A percentile compares a stretch with the other conserved stretches of the same genome.
Evolutionary conservation across 192 early-diverging fungal genomes (phyloP).

Genomic region (Coemansia sp.): DNA sequence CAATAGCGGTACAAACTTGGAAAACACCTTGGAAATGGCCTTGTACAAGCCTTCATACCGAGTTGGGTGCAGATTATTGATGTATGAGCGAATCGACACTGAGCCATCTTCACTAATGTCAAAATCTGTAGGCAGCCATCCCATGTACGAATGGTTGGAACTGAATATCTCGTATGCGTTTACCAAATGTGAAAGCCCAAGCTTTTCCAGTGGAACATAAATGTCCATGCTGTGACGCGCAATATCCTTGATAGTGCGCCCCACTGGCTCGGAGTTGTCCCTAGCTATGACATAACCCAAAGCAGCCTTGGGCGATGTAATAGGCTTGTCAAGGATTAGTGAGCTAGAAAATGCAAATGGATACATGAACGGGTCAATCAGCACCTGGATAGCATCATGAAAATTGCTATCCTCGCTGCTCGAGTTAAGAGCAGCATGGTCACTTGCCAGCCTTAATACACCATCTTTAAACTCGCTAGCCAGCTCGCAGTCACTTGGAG

Average conservation of each 20-base stretch:
- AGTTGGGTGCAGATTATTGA: conserved; percentile 9
- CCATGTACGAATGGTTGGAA: not conserved
- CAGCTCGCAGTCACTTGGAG: not conserved
- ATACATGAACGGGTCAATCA: conserved; percentile 5
- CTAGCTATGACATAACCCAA: not conserved
- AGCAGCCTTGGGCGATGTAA: not conserved
- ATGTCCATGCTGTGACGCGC: not conserved
- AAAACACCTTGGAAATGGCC: not conserved
- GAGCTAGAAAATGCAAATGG: not conserved
- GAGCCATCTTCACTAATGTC: not conserved
- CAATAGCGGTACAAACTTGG: conserved; percentile 29
- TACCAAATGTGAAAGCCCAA: not conserved
- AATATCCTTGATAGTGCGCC: not conserved
- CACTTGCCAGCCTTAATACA: not conserved
- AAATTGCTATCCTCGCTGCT: not conserved
- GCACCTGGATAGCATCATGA: not conserved
- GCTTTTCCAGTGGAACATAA: not conserved
- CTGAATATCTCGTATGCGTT: not conserved
- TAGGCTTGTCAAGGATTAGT: not conserved
- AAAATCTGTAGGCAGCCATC: conserved; percentile 8
- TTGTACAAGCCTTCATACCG: not conserved
- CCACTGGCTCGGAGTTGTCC: not conserved
- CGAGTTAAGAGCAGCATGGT: not conserved
- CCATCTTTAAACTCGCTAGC: not conserved
- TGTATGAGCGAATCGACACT: not conserved